Base-by-base conservation (phyloP, 306 rosid genomes). In the Purshia tridentata region DNA sequence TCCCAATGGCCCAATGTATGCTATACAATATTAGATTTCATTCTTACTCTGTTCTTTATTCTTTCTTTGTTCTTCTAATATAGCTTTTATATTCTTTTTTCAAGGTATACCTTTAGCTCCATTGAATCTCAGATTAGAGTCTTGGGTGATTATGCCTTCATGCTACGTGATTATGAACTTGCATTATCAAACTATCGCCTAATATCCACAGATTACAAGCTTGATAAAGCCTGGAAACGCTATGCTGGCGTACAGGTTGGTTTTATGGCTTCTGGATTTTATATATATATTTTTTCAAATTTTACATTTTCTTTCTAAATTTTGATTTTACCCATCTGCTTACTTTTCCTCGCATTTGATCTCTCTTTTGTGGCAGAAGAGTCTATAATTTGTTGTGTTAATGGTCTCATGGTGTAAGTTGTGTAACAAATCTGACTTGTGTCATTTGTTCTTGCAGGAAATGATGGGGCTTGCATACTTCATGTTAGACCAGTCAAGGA, bases 211-310 rank as follows among this genome's bases (percentile, higher is more conserved):
- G 99, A 94, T 84, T 94, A 91, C 97, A 94, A 94, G 81, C 95
- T 94, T 83, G 99, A 94, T 82, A 94, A 94, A 82, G 99, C 97
- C 79, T 94, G 97, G 99, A 91, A 91, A 83, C 97, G 90, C 61
- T 94, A 87, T 80, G 99, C 99, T 76, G 98, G 96, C 48, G 90
- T 90, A 56, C 99, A 94, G 99, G 99, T 74, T n/a, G 47, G 49
- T 64, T 74, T 20, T 4, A 40, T 74, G 16, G 16, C 50, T 62
- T 74, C 4, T 10, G 54, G 50, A 22, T 63, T 44, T 20, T 44
- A n/a, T n/a, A n/a, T n/a, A n/a, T n/a, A n/a, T n/a, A 29, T 46
- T 19, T 12, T 4, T 23, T n/a, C 45, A 39, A 54, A 5, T 40
- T 40, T 37, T 70, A 40, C 4, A 14, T 10, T 40, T 5, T 9